These are phyloP conservation scores for Pulveroboletus sp. DNA, from an alignment of 1,284 basidiomycete genomes.

Conservation along the genomic window DNA sequence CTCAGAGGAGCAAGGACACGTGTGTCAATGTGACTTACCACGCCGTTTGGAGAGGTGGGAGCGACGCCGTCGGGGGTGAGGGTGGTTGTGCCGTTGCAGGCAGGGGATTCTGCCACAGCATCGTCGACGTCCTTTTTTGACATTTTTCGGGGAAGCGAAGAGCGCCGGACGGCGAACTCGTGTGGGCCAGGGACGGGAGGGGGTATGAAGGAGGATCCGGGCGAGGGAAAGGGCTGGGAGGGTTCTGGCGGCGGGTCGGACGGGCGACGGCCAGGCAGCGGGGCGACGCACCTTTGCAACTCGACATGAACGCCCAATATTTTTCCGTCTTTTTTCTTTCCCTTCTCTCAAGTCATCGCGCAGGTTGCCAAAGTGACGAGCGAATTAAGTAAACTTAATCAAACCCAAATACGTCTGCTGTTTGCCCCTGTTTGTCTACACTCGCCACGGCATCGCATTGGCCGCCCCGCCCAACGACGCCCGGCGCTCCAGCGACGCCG, in stretches of 20 bases:
- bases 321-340: too few relatives aligned
- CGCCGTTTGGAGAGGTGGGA: constrained; percentile 21
- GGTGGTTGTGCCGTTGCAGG: constrained; percentile 6
- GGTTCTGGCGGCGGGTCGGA: constrained; percentile 33
- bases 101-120: neutral
- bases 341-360: neutral
- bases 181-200: constrained; percentile 63
- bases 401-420: constrained; percentile 5
- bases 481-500: constrained; percentile 31
- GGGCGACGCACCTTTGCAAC: constrained; percentile 4
- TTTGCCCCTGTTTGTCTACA: constrained; percentile 26
- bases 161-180: constrained; percentile 55
- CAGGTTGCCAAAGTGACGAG: constrained; percentile 20
- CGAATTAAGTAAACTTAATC: neutral
- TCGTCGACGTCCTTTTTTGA: constrained; percentile 27
- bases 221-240: constrained; percentile 65
- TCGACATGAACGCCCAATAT: constrained; percentile 1
- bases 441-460: constrained; percentile 19
- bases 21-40: constrained; percentile 28
- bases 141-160: constrained; percentile 39
- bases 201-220: constrained; percentile 64
- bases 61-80: constrained; percentile 1
- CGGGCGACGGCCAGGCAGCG: neutral
- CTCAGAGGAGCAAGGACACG: constrained; percentile 20
- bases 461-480: constrained; percentile 16